Conservation (phyloP, 495 filamentous ascomycete genomes). For the Hypomontagnella monticulosa region DNA sequence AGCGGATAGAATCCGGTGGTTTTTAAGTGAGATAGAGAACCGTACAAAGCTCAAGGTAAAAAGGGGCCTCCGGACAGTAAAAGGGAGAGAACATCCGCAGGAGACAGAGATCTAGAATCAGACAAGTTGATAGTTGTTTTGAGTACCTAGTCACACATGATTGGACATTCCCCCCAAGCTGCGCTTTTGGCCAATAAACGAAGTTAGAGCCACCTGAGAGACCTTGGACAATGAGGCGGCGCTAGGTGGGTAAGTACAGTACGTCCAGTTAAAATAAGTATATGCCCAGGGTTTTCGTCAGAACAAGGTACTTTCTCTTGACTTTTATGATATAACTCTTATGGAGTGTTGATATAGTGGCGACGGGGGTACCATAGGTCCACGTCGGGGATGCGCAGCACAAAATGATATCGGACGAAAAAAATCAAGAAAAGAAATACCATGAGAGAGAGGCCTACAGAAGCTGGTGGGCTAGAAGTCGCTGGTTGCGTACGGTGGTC, state of each 20-base stretch:
- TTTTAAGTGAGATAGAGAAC: slow-evolving; percentile 24
- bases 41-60: slow-evolving; percentile 15
- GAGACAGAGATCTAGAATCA: slow-evolving; percentile 43
- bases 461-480: slow-evolving; percentile 41
- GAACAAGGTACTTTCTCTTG: slow-evolving; percentile 48
- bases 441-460: slow-evolving; percentile 41
- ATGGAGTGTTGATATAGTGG: slow-evolving; percentile 46
- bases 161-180: slow-evolving; percentile 48
- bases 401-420: slow-evolving; percentile 42
- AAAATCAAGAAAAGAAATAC: slow-evolving; percentile 45
- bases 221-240: slow-evolving; percentile 45
- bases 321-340: slow-evolving; percentile 52
- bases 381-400: slow-evolving; percentile 53
- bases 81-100: slow-evolving; percentile 36
- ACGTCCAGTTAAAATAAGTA: slow-evolving; percentile 52
- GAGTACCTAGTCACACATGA: slow-evolving; percentile 53
- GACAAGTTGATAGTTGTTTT: slow-evolving; percentile 49
- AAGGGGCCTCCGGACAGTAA: slow-evolving; percentile 22
- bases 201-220: slow-evolving; percentile 44
- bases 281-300: slow-evolving; percentile 48
- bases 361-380: slow-evolving; percentile 51
- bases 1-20: slow-evolving; percentile 25
- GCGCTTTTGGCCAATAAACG: slow-evolving; percentile 52
- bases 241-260: slow-evolving; percentile 54
- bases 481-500: slow-evolving; percentile 42